Evolutionary conservation across 495 filamentous ascomycete species (phyloP).

Genomic region (Jackrogersella minutella): DNA sequence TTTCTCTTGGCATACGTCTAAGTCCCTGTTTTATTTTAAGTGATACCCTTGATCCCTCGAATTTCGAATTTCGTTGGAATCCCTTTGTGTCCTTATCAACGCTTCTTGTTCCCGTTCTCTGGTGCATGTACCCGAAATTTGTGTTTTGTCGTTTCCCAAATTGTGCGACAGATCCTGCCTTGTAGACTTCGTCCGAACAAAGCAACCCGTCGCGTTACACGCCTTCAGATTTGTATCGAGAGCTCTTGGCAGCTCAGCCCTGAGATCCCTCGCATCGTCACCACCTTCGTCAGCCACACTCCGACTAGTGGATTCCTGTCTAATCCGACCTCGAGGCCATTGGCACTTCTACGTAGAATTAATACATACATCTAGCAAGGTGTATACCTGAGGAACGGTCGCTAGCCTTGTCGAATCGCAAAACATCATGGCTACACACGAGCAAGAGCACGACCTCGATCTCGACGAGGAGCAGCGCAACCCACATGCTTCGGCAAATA

Average conservation of each 20-base stretch:
- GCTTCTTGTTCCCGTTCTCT: constrained; percentile 16
- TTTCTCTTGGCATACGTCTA: constrained; percentile 36
- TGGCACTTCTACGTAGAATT: background rate
- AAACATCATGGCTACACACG: constrained; percentile 40
- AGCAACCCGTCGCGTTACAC: constrained; percentile 21
- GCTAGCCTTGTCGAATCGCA: background rate
- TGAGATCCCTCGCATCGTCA: constrained; percentile 19
- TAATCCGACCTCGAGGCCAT: background rate
- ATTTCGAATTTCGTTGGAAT: background rate
- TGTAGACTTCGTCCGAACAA: constrained; percentile 11
- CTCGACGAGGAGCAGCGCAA: constrained; percentile 48
- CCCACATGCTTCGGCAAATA: constrained; percentile 56
- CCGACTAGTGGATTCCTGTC: constrained; percentile 1
- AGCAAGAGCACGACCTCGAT: constrained; percentile 42
- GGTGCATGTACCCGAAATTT: constrained; percentile 35
- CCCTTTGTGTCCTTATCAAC: constrained; percentile 12
- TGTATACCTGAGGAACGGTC: background rate
- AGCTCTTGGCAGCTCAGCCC: constrained; percentile 16
- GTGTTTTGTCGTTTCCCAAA: background rate
- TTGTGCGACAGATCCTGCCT: constrained; percentile 6
- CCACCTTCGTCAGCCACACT: constrained; percentile 20
- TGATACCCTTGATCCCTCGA: constrained; percentile 29
- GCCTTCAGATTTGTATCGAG: constrained; percentile 7
- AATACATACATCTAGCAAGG: background rate
- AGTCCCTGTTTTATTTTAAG: constrained; percentile 34